Conservation (phyloP, 2,329 filamentous ascomycete genomes). For the Alternaria ventricosa region DNA sequence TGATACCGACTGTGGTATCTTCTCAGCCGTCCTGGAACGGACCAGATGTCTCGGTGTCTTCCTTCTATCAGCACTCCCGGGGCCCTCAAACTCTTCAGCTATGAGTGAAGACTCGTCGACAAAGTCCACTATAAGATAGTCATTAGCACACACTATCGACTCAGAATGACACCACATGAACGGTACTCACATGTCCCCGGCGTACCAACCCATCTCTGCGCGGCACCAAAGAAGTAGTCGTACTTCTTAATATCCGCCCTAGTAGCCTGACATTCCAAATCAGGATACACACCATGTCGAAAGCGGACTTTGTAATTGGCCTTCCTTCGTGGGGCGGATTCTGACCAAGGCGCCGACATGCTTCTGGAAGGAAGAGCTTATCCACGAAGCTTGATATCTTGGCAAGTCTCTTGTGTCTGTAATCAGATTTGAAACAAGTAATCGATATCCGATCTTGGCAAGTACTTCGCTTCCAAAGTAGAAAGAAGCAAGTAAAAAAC, state of each 20-base stretch:
- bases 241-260: conserved; percentile 33
- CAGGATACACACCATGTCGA: conserved; percentile 26
- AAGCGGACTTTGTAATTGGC: conserved; percentile 29
- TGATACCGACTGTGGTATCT: not conserved
- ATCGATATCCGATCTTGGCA: not conserved
- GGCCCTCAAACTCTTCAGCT: conserved; percentile 14
- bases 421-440: not conserved
- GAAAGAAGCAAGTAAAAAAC: not conserved
- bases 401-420: not conserved
- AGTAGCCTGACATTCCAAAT: conserved; percentile 20
- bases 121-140: conserved; percentile 19
- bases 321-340: conserved; percentile 10
- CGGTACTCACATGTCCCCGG: conserved; percentile 19
- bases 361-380: not conserved
- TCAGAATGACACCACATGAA: not conserved
- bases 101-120: conserved; percentile 24
- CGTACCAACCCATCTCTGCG: conserved; percentile 22
- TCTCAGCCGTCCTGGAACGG: conserved; percentile 1
- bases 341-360: not conserved
- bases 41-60: conserved; percentile 4
- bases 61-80: not conserved
- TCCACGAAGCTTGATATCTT: not conserved
- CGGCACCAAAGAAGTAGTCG: conserved; percentile 29
- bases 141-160: not conserved
- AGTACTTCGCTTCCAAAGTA: not conserved